Base-by-base conservation (phyloP, 2,329 filamentous ascomycete species). In the Apiospora kogelbergensis region DNA sequence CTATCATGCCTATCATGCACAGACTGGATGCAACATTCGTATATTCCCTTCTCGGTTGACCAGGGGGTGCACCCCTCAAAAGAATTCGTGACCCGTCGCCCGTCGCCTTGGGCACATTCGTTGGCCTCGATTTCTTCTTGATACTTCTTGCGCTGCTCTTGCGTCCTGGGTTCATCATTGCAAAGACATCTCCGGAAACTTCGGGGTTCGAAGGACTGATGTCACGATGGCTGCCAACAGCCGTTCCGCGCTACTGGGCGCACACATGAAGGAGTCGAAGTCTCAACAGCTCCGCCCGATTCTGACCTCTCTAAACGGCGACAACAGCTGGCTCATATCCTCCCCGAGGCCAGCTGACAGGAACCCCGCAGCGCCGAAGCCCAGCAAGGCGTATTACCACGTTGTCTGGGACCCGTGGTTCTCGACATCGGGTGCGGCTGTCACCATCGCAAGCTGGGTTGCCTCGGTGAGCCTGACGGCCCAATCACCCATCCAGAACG, bases 351-450 rank as follows among this genome's bases (percentile, higher is more conserved):
- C 53, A 13, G 2, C 15, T 4, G 5, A 7, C 24, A 17, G 30
- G 26, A 7, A 3, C 0, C 6, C 17, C 26, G n/a, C 26, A 10
- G 17, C 2, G 0, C 78, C 78, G 2, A 74, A 74, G 6, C 78
- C 77, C 3, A 71, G 73, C 13, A 76, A 75, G 63, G 70, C 67
- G 1, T 80, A 75, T 69, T 79, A 74, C 65, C 79, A 80, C 48
- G 66, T 80, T 6, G 76, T 77, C 13, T 74, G 74, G 17, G 79
- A 80, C 17, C 78, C 79, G 0, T 80, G 78, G 78, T 74, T 80
- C 9, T 70, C 71, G 7, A 11, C 26, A 1, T 60, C 53, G 15
- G 78, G 78, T 7, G 64, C 30, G 20, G 13, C 41, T 6, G 40
- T 66, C 37, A 26, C 46, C 10, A n/a, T 70, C 13, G 60, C 64